Evolutionary conservation across 73 alveolate genomes (phyloP), one percentile per base, ranked within the genome.

Genomic region (Paramecium pentaurelia): DNA sequence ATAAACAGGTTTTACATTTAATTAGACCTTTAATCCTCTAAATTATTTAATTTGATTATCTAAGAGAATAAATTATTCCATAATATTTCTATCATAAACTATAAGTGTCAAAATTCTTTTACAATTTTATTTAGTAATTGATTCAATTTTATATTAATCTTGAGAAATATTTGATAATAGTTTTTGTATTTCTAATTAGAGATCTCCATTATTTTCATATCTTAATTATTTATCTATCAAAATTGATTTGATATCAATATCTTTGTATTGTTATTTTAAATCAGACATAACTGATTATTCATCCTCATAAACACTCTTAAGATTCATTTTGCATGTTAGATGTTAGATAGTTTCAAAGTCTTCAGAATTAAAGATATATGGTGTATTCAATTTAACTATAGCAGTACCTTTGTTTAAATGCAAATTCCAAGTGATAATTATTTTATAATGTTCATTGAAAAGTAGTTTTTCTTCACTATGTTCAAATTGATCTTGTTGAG

Each of bases 121-220:
- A 25, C 37, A 40, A 18, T 44, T 27, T 40, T 30, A 37, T 34
- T 77, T 77, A 2, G 14, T 27, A 44, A 77, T 10, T 6, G 70
- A 47, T 9, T 40, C 71, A 9, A 77, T 44, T 11, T 38, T 44
- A 77, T 77, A 37, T 77, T 77, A 42, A n/a, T 40, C 90, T 16
- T 71, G 3, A 20, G 34, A 16, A 9, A 77, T 37, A 30, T 77
- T 27, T 7, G 6, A 42, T 47, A 77, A 38, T 34, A 77, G 11
- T 20, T 27, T 47, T 42, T 44, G 3, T 22, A 77, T 40, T 40
- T 47, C 71, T n/a, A 44, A 44, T 42, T 20, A 20, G n/a, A 77
- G 16, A 40, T 77, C 90, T 44, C 90, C 90, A 40, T 77, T 77
- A 44, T 40, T 77, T 34, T 77, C 90, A 77, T 77, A 77, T 42